phyloP scores from a whole-genome alignment of 257 asterid species.

The Hygrophila difformis region DNA sequence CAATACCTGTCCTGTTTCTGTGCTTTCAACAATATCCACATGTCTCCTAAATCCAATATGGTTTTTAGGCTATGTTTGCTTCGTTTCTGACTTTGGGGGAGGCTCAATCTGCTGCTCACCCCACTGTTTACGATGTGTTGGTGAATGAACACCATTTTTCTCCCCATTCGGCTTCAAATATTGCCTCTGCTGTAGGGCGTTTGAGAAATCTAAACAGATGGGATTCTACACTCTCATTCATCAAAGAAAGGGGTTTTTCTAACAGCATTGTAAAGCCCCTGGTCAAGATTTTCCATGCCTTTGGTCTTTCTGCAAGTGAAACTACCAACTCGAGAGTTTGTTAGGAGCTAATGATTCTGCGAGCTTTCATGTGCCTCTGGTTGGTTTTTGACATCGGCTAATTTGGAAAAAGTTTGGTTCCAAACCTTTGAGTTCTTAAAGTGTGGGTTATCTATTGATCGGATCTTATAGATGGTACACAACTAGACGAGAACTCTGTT shows the following conservation, averaged over 20 bases:
- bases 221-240: background rate
- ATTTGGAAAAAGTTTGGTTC: conserved; percentile 18
- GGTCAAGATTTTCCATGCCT: conserved; percentile 11
- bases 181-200: background rate
- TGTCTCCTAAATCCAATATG: no score
- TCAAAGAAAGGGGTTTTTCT: conserved; percentile 20
- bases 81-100: no score
- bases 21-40: no score
- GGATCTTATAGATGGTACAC: conserved; percentile 5
- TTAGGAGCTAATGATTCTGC: conserved; percentile 12
- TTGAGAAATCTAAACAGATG: background rate
- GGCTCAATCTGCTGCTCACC: no score
- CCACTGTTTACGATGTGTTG: background rate
- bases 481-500: conserved; percentile 17
- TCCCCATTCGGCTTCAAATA: conserved; percentile 5
- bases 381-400: conserved; percentile 8
- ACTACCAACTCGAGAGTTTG: conserved; percentile 3
- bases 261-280: conserved; percentile 16
- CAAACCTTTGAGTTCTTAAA: conserved; percentile 21
- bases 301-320: conserved; percentile 4
- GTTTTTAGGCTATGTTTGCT: no score
- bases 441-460: conserved; percentile 18
- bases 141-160: conserved; percentile 10
- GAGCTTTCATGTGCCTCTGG: conserved; percentile 8
- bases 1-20: no score